A percentile compares a stretch with the other conserved stretches of the same genome.
Conservation (phyloP, 306 rosid genomes). For the Hylodesmum podocarpum region DNA sequence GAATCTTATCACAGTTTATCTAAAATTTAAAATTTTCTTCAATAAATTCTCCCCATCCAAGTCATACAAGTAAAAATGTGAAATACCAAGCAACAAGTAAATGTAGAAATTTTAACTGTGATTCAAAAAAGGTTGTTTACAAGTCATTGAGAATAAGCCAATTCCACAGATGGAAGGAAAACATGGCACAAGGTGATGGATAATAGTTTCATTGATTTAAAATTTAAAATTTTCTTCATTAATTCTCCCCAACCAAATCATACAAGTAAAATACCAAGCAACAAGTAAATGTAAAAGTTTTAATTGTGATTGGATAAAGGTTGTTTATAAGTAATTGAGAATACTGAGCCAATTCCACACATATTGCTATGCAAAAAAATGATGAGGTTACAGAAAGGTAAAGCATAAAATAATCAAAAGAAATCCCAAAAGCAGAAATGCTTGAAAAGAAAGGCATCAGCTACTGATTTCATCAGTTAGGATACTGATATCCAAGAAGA, state of each 20-base stretch:
- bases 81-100: slow-evolving; percentile 6
- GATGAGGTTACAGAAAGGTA: slow-evolving; percentile 1
- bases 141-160: no score
- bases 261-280: background rate
- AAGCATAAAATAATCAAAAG: slow-evolving; percentile 4
- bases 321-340: background rate
- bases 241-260: slow-evolving; percentile 1
- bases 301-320: background rate
- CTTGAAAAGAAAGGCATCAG: background rate
- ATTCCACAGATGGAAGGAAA: background rate
- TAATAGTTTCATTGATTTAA: background rate
- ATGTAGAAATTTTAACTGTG: no score
- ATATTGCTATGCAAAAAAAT: slow-evolving; percentile 15
- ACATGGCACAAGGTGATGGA: background rate
- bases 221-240: background rate
- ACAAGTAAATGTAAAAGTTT: background rate
- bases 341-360: slow-evolving; percentile 12
- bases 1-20: no score
- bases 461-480: slow-evolving; percentile 42
- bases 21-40: background rate
- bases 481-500: slow-evolving; percentile 99
- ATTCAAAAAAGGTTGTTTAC: no score
- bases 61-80: background rate
- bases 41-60: background rate
- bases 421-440: background rate